These are phyloP conservation scores for Aspergillus flavus DNA, from an alignment of 2,329 filamentous ascomycete genomes.

Conservation along the genomic window DNA sequence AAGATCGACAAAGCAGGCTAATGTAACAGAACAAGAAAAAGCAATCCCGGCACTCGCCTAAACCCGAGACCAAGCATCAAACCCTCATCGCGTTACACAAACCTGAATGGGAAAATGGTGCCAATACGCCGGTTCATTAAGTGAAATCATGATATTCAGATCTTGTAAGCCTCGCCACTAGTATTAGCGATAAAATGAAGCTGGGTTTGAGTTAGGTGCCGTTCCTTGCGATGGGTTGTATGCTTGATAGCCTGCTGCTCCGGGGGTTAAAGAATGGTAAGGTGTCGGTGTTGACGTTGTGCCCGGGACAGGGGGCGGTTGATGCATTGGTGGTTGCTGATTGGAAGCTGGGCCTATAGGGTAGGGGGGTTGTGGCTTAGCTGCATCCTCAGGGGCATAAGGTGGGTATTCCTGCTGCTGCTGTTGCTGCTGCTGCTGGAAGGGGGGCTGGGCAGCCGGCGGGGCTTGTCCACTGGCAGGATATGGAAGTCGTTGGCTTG, in stretches of 20 bases:
- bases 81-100: slow-evolving; percentile 6
- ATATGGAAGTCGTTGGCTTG: slow-evolving; percentile 38
- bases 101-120: not conserved
- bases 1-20: slow-evolving; percentile 9
- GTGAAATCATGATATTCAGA: not conserved
- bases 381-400: slow-evolving; percentile 41
- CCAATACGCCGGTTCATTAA: not conserved
- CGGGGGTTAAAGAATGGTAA: slow-evolving; percentile 37
- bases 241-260: slow-evolving; percentile 36
- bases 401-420: slow-evolving; percentile 44
- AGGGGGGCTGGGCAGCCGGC: slow-evolving; percentile 31
- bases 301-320: slow-evolving; percentile 39
- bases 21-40: slow-evolving; percentile 1
- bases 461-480: slow-evolving; percentile 30
- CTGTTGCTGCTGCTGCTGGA: slow-evolving; percentile 34
- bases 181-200: slow-evolving; percentile 42
- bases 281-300: slow-evolving; percentile 32
- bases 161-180: not conserved
- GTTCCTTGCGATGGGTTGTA: slow-evolving; percentile 40
- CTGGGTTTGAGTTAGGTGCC: slow-evolving; percentile 38
- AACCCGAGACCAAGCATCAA: not conserved
- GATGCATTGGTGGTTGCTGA: slow-evolving; percentile 36
- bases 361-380: slow-evolving; percentile 36
- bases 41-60: not conserved
- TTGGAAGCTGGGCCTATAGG: slow-evolving; percentile 32